A percentile compares a stretch with the other conserved stretches of the same genome.
These are phyloP conservation scores for Serpula lacrymans DNA, from an alignment of 768 basidiomycete genomes.

Conservation along the genomic window DNA sequence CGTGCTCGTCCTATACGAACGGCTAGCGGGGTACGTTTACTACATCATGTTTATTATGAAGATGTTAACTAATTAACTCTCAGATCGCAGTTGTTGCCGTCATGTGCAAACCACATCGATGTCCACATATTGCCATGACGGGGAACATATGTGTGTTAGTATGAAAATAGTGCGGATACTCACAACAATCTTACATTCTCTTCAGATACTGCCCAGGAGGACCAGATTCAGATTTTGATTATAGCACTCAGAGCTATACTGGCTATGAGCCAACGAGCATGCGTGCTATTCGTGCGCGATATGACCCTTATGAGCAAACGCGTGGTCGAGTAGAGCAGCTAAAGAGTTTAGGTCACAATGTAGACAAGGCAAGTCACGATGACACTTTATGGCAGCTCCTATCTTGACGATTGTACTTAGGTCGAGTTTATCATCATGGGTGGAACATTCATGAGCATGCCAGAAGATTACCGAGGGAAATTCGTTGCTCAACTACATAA, in stretches of 20 bases:
- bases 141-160: slow-evolving; percentile 98
- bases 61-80: slow-evolving; percentile 1
- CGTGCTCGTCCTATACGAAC: slow-evolving; percentile 94
- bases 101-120: slow-evolving; percentile 99
- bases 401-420: slow-evolving; percentile 32
- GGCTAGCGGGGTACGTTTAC: slow-evolving; percentile 82
- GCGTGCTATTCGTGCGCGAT: slow-evolving; percentile 95
- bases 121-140: slow-evolving; percentile 99
- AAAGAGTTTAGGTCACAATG: slow-evolving; percentile 92
- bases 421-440: slow-evolving; percentile 96
- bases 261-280: slow-evolving; percentile 98
- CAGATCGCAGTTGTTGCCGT: slow-evolving; percentile 99
- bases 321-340: slow-evolving; percentile 93
- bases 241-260: slow-evolving; percentile 95
- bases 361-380: slow-evolving; percentile 79
- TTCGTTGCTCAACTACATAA: slow-evolving; percentile 97
- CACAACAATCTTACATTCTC: slow-evolving; percentile 8
- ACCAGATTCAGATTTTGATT: slow-evolving; percentile 99
- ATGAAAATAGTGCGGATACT: not conserved
- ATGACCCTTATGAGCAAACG: slow-evolving; percentile 97
- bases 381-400: not conserved
- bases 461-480: slow-evolving; percentile 89
- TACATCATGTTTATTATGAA: not conserved
- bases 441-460: slow-evolving; percentile 99
- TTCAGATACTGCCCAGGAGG: slow-evolving; percentile 94